Conservation (phyloP, 805 yeast species). For the Candida namnaoensis region DNA sequence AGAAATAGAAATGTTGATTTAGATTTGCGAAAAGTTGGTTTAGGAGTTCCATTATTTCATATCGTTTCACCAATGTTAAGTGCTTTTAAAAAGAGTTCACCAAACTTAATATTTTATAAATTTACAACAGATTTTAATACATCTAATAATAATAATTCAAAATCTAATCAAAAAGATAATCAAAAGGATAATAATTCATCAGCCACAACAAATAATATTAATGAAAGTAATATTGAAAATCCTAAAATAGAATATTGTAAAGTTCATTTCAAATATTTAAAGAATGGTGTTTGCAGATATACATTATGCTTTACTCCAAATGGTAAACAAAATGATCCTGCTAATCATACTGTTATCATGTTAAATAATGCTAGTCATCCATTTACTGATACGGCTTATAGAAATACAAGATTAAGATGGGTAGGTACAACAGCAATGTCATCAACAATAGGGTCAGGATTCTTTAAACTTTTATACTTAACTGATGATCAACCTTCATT, state of each 20-base stretch:
- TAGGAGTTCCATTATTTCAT: conserved; percentile 27
- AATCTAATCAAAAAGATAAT: neutral
- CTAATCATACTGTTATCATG: conserved; percentile 18
- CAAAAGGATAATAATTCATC: too few species aligned
- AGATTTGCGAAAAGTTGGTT: conserved; percentile 12
- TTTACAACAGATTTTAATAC: conserved; percentile 7
- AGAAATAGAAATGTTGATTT: conserved; percentile 18
- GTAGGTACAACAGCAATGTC: conserved; percentile 27
- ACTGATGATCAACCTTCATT: conserved; percentile 24
- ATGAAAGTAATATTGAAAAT: neutral
- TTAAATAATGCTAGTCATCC: conserved; percentile 20
- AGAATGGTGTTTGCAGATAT: conserved; percentile 19
- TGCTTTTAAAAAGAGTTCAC: conserved; percentile 18
- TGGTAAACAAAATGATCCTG: conserved; percentile 8
- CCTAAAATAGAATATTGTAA: conserved; percentile 24
- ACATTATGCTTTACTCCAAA: conserved; percentile 20
- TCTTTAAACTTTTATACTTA: conserved; percentile 23
- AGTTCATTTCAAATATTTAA: conserved; percentile 16
- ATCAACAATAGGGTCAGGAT: conserved; percentile 24
- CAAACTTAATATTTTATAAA: conserved; percentile 22
- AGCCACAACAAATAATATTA: neutral
- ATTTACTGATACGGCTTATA: conserved; percentile 22
- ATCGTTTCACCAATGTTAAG: conserved; percentile 20
- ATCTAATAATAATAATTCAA: conserved; percentile 1
- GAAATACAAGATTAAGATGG: conserved; percentile 28